phyloP scores from a whole-genome alignment of 2,329 filamentous ascomycete genomes.

The Teratosphaeria nubilosa region DNA sequence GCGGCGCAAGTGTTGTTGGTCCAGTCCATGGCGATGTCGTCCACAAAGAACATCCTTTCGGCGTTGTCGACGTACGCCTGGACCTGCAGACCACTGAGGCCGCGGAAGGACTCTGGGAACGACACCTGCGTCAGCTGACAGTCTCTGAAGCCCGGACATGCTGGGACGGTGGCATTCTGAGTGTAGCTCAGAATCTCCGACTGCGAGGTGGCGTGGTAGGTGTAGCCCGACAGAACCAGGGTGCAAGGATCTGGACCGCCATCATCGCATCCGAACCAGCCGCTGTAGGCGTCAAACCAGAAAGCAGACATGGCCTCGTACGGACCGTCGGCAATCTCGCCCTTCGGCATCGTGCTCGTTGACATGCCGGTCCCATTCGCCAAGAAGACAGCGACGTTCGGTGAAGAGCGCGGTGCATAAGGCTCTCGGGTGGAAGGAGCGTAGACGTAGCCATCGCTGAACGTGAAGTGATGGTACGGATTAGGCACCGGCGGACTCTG shows the following conservation, averaged over 20 bases:
- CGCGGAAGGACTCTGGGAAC: conserved; percentile 32
- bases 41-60: conserved; percentile 37
- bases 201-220: conserved; percentile 25
- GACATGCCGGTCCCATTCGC: conserved; percentile 23
- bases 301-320: conserved; percentile 33
- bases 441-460: conserved; percentile 42
- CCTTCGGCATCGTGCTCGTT: conserved; percentile 21
- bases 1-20: conserved; percentile 41
- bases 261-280: conserved; percentile 40
- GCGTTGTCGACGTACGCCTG: conserved; percentile 32
- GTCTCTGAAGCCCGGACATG: conserved; percentile 28
- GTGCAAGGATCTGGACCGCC: conserved; percentile 29
- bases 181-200: conserved; percentile 29
- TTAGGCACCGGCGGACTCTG: conserved; percentile 33
- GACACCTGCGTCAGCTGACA: conserved; percentile 35
- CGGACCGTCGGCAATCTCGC: conserved; percentile 39
- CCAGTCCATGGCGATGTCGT: conserved; percentile 40
- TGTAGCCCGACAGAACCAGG: conserved; percentile 38
- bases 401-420: conserved; percentile 35
- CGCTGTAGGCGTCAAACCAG: conserved; percentile 42
- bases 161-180: conserved; percentile 30
- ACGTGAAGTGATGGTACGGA: conserved; percentile 43
- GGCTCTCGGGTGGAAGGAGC: conserved; percentile 35
- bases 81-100: conserved; percentile 39
- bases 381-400: conserved; percentile 39